Evolutionary conservation across 371 early-diverging fungal species (phyloP).

Genomic region (Dinochytrium kinnereticum): DNA sequence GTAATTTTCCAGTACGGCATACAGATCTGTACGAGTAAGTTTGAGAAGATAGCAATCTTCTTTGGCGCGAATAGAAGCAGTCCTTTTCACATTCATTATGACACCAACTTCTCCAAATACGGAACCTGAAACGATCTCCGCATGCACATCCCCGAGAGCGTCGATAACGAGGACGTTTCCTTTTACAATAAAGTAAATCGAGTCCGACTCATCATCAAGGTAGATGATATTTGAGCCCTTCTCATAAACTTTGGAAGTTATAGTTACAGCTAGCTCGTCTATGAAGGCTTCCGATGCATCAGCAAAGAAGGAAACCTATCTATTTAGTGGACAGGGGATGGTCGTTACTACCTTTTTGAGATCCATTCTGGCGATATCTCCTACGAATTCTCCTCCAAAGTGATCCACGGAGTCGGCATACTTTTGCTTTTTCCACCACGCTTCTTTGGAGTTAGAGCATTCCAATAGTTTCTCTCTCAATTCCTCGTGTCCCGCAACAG

Average conservation of each 20-base stretch:
- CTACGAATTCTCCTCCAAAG: constrained; percentile 45
- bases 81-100: constrained; percentile 22
- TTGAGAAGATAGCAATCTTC: constrained; percentile 31
- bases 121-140: constrained; percentile 41
- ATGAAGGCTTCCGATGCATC: constrained; percentile 38
- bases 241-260: constrained; percentile 28
- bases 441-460: neutral
- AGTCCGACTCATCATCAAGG: constrained; percentile 37
- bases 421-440: constrained; percentile 34
- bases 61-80: constrained; percentile 21
- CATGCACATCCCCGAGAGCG: constrained; percentile 33
- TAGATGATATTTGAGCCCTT: constrained; percentile 27
- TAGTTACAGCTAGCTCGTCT: constrained; percentile 35
- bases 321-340: neutral
- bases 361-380: constrained; percentile 33
- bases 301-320: constrained; percentile 31
- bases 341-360: constrained; percentile 24
- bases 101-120: constrained; percentile 37
- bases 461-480: constrained; percentile 8
- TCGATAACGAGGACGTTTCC: constrained; percentile 45
- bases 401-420: constrained; percentile 10
- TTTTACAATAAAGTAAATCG: constrained; percentile 45
- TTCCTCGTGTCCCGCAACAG: constrained; percentile 12
- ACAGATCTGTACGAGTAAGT: constrained; percentile 26
- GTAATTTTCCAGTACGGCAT: neutral